phyloP scores from a whole-genome alignment of 2,329 filamentous ascomycete species.

The Trichoderma gracile region DNA sequence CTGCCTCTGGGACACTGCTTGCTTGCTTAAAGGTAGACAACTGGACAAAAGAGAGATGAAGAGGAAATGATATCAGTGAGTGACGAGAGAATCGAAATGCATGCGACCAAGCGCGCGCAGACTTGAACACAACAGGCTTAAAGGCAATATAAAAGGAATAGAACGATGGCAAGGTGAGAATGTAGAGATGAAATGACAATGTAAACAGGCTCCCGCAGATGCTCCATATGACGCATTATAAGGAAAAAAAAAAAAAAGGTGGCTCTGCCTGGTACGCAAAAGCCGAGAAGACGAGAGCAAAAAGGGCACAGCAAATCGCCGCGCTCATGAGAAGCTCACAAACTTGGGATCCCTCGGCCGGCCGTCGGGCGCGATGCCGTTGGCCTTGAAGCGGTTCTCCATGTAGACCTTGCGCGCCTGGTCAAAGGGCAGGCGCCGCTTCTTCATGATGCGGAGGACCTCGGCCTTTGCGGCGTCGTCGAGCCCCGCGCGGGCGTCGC shows the following conservation, averaged over 20 bases:
- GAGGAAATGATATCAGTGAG: not conserved
- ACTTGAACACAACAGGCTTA: not conserved
- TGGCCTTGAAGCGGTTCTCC: constrained; percentile 80
- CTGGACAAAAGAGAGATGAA: not conserved
- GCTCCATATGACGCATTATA: not conserved
- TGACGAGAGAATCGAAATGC: not conserved
- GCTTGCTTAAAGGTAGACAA: not conserved
- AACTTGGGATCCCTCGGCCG: constrained; percentile 90
- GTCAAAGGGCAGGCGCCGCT: constrained; percentile 78
- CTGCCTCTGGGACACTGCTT: not conserved
- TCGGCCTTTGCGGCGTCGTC: constrained; percentile 79
- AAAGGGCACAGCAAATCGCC: no score
- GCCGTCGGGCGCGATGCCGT: constrained; percentile 87
- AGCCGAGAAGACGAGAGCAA: not conserved
- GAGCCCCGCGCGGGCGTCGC: constrained; percentile 77
- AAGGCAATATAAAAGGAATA: not conserved
- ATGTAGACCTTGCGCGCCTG: constrained; percentile 85
- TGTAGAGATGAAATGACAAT: not conserved
- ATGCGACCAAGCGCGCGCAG: constrained; percentile 12
- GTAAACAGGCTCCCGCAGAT: constrained; percentile 1
- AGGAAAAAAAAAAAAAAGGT: not conserved
- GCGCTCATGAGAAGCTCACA: constrained; percentile 69
- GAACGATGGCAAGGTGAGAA: not conserved
- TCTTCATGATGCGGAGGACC: constrained; percentile 89
- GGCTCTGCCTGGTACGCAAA: not conserved